Conservation (phyloP, 768 basidiomycete genomes). For the Suillus bovinus region DNA sequence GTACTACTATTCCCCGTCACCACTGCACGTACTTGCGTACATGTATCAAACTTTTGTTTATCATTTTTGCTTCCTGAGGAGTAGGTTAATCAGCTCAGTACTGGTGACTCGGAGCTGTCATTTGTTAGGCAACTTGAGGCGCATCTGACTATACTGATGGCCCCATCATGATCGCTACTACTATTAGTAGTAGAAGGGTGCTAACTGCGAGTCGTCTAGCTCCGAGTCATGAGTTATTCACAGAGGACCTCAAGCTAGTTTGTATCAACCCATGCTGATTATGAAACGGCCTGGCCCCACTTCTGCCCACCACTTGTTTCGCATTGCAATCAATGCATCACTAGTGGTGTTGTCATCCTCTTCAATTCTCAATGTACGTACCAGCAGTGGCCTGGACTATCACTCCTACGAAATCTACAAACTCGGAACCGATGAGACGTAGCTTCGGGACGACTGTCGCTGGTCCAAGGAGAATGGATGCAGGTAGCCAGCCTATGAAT, state of each 20-base stretch:
- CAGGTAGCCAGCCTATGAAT: neutral
- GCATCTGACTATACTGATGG: too few relatives aligned
- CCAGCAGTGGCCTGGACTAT: neutral
- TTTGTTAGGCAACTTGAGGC: too few relatives aligned
- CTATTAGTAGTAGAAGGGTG: too few relatives aligned
- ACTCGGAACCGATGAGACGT: neutral
- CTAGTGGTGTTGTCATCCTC: neutral
- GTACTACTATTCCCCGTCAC: too few relatives aligned
- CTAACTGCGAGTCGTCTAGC: too few relatives aligned
- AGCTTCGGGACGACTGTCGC: neutral
- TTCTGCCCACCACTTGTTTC: neutral
- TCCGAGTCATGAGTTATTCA: neutral
- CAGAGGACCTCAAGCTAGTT: neutral
- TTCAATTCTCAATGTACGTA: neutral
- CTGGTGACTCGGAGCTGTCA: too few relatives aligned
- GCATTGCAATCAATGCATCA: neutral
- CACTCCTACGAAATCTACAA: neutral
- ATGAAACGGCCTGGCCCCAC: neutral
- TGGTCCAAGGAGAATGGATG: constrained; percentile 1
- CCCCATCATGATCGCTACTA: too few relatives aligned
- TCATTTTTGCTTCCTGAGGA: too few relatives aligned
- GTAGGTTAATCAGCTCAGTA: too few relatives aligned
- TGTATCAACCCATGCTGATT: neutral
- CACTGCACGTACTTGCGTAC: too few relatives aligned
- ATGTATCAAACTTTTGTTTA: too few relatives aligned